phyloP scores from a whole-genome alignment of 306 rosid species.

The Ormosia emarginata region DNA sequence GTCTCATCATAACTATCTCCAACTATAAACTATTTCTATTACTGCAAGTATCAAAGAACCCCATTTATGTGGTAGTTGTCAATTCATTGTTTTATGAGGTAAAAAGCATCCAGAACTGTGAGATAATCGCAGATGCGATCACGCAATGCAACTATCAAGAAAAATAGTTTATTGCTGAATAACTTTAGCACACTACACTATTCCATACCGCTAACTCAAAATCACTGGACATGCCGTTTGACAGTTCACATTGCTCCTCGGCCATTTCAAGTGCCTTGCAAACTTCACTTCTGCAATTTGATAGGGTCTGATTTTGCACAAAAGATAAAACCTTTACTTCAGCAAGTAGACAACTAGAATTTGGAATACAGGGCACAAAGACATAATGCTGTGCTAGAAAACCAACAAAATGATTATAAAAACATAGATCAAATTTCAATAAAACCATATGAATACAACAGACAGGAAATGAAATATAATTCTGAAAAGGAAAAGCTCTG shows the following conservation, averaged over 20 bases:
- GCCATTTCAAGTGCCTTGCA: conserved; percentile 74
- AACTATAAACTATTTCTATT: not conserved
- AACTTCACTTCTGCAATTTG: conserved; percentile 74
- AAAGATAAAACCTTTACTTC: conserved; percentile 19
- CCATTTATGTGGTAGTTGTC: not conserved
- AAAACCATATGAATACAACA: not conserved
- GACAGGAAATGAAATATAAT: not conserved
- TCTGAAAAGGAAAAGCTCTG: not conserved
- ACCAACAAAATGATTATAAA: not conserved
- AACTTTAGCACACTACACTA: not conserved
- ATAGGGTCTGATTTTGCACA: conserved; percentile 52
- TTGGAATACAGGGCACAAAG: conserved; percentile 1
- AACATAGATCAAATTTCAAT: not conserved
- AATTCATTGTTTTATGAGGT: not conserved
- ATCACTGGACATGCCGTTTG: conserved; percentile 97
- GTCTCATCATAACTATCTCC: not conserved
- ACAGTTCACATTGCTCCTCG: conserved; percentile 84
- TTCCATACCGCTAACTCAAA: conserved; percentile 85
- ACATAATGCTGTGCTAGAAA: not conserved
- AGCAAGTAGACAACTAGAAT: conserved; percentile 2
- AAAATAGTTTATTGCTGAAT: not conserved
- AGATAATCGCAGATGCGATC: not conserved
- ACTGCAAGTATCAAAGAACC: not conserved
- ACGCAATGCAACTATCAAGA: conserved; percentile 4
- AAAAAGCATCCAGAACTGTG: not conserved